Base-by-base conservation (phyloP, 352 stramenopile genomes). In the Peronospora destructor region DNA sequence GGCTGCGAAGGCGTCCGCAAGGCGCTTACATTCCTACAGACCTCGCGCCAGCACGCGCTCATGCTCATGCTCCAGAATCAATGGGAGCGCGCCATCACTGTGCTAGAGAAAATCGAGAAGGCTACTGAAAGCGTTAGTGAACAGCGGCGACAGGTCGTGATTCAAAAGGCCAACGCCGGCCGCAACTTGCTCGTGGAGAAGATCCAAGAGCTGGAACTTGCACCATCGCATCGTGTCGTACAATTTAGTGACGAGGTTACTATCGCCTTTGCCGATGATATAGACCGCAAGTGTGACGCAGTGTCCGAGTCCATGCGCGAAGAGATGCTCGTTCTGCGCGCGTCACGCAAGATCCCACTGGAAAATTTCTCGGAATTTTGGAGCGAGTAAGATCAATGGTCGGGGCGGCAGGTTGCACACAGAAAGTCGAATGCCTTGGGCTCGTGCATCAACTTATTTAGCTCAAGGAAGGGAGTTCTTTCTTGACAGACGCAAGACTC, bases 311-410 rank as follows among this genome's bases (percentile, higher is more conserved):
- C 76, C 6, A 62, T 78, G 33, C 73, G 71, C 17, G 76, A 85
- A 56, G 80, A 91, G 41, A 87, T 91, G 76, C 76, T 91, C 39
- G 71, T 88, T 33, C 60, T 91, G 34, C 74, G 75, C 26, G 80
- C 80, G 19, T 86, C 73, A 16, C 74, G 80, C 14, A 57, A 78
- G 33, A 87, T 91, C 43, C 80, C 80, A 14, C 56, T 61, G 19
- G 66, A 81, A 36, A 91, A 91, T 63, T 70, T 81, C 49, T 88
- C 80, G 49, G 73, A 87, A 58, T 82, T 88, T 45, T 91, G 79
- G 79, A 67, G 67, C 53, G 45, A 71, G 51, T 63, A 53, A 71
- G 40, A 6, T 26, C 2, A 26, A 26, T 26, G 23, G 4, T 26
- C 23, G 23, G 23, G 23, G 23, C 23, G 4, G 23, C 4, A 26